A percentile compares a stretch with the other conserved stretches of the same genome.
Conservation (phyloP, 1,284 basidiomycete genomes). For the Phellopilus nigrolimitatus region DNA sequence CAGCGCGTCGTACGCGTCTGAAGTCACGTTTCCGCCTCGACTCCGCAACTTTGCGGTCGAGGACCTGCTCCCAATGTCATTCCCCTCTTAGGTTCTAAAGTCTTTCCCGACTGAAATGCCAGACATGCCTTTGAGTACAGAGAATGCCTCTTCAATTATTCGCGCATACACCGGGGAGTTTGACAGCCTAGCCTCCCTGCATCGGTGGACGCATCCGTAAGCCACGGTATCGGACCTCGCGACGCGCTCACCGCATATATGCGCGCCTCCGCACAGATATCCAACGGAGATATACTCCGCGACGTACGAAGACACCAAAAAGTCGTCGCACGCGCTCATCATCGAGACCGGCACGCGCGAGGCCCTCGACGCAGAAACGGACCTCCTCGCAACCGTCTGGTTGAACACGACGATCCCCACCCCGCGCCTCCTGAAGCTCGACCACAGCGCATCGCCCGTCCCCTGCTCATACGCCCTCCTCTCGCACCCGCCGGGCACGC, state of each 20-base stretch:
- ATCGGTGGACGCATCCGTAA: not conserved
- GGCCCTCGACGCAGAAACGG: not conserved
- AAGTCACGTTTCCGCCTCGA: no score
- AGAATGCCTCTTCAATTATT: not conserved
- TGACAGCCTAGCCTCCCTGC: not conserved
- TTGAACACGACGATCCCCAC: constrained; percentile 38
- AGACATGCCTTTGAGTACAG: not conserved
- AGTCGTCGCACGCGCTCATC: not conserved
- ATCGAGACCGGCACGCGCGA: not conserved
- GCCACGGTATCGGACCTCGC: not conserved
- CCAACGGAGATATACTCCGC: not conserved
- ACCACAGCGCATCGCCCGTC: constrained; percentile 33
- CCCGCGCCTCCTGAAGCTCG: constrained; percentile 32
- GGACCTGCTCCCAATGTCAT: no score
- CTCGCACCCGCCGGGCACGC: constrained; percentile 32
- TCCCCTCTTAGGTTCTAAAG: no score
- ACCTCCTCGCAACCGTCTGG: constrained; percentile 17
- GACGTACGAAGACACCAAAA: not conserved
- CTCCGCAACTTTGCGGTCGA: no score
- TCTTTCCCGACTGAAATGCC: no score
- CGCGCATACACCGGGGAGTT: not conserved
- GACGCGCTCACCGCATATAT: not conserved
- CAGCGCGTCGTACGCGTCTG: no score
- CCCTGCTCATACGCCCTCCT: constrained; percentile 40
- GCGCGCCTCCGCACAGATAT: not conserved